Evolutionary conservation across 2,329 filamentous ascomycete species (phyloP).

Genomic region (Fusarium nanum): DNA sequence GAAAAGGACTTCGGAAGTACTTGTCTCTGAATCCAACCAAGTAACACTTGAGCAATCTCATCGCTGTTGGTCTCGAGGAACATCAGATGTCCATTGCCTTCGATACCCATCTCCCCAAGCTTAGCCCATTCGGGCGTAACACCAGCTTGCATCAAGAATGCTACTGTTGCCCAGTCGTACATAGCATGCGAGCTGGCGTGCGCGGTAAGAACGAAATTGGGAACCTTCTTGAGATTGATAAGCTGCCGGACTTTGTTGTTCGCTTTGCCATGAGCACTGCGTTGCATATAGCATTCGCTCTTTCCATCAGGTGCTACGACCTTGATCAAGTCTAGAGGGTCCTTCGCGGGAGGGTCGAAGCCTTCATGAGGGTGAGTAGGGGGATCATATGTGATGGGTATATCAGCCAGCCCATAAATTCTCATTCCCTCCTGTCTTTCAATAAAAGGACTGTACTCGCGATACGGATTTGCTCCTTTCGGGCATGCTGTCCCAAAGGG

Average conservation of each 20-base stretch:
- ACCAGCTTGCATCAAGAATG: slow-evolving; percentile 65
- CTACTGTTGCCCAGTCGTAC: slow-evolving; percentile 66
- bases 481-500: slow-evolving; percentile 54
- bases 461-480: slow-evolving; percentile 9
- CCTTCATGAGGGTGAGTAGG: slow-evolving; percentile 39
- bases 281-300: slow-evolving; percentile 42
- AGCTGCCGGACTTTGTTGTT: slow-evolving; percentile 52
- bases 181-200: slow-evolving; percentile 65
- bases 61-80: slow-evolving; percentile 65
- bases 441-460: slow-evolving; percentile 40
- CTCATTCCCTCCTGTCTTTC: slow-evolving; percentile 47
- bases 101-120: slow-evolving; percentile 57
- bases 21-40: slow-evolving; percentile 51
- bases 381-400: slow-evolving; percentile 57
- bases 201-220: slow-evolving; percentile 61
- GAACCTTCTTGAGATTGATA: slow-evolving; percentile 59
- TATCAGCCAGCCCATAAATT: slow-evolving; percentile 56
- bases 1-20: background rate
- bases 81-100: slow-evolving; percentile 67
- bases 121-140: slow-evolving; percentile 57
- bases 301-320: slow-evolving; percentile 17
- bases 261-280: background rate
- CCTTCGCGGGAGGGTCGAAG: slow-evolving; percentile 4
- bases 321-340: slow-evolving; percentile 33
- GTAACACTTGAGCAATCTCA: slow-evolving; percentile 54